Evolutionary conservation across 2,329 filamentous ascomycete species (phyloP).

Genomic region (Aspergillus oerlinghausenensis): DNA sequence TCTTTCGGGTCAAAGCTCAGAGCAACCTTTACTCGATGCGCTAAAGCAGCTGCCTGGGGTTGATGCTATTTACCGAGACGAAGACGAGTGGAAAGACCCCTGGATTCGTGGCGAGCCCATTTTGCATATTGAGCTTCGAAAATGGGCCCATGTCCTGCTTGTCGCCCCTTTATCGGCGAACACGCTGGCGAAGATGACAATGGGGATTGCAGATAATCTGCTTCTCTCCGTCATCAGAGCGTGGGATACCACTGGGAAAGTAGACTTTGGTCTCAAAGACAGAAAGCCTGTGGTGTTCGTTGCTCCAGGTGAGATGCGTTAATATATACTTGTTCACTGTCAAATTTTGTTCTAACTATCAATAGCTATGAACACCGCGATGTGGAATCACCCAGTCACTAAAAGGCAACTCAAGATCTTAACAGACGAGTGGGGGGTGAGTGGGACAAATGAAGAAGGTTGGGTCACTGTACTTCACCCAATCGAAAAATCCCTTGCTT

Average conservation of each 20-base stretch:
- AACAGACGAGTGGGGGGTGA: constrained; percentile 67
- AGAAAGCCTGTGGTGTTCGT: constrained; percentile 65
- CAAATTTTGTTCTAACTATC: not conserved
- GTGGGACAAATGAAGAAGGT: constrained; percentile 31
- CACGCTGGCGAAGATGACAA: constrained; percentile 74
- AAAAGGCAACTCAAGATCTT: constrained; percentile 64
- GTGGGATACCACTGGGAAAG: constrained; percentile 71
- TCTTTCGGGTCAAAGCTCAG: constrained; percentile 66
- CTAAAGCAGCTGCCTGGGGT: constrained; percentile 64
- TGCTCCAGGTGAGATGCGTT: constrained; percentile 45
- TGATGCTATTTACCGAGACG: constrained; percentile 74
- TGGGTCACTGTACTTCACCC: constrained; percentile 72
- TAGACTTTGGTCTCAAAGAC: constrained; percentile 42
- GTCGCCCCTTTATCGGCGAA: constrained; percentile 82
- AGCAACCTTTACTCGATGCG: constrained; percentile 66
- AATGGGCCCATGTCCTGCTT: constrained; percentile 76
- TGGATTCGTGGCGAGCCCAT: constrained; percentile 79
- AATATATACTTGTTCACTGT: not conserved
- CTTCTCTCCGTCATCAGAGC: constrained; percentile 71
- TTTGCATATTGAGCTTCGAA: constrained; percentile 81
- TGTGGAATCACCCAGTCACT: constrained; percentile 86
- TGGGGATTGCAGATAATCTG: constrained; percentile 73
- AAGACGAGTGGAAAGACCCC: constrained; percentile 75
- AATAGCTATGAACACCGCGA: constrained; percentile 76
- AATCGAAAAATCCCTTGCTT: constrained; percentile 72